Base-by-base conservation (phyloP, 2,329 filamentous ascomycete species). In the Xylaria sp. region DNA sequence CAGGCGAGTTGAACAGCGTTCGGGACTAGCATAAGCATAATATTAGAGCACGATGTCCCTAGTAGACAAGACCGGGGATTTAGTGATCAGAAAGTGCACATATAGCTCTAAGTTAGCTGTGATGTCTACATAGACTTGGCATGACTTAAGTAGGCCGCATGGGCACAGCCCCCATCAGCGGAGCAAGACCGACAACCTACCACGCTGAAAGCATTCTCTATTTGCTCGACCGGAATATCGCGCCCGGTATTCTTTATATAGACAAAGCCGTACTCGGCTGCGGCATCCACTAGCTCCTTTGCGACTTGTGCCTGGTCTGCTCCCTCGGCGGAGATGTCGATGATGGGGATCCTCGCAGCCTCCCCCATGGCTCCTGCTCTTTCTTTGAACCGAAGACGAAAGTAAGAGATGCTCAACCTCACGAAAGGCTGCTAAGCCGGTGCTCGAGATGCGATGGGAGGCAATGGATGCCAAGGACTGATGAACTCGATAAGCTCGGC, bases 201-300 rank as follows among this genome's bases (percentile, higher is more conserved):
- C 68, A 96, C 72, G 13, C 80, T 75, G 76, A 97, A 97, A 7
- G 89, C 87, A 41, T 78, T 76, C 8, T 89, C 80, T 39, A 97
- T 84, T 48, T 87, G 82, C 22, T 80, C 73, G 0, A 80, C 73
- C 0, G 87, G 77, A 44, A 97, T 90, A 56, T 88, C 85, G 11
- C 79, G 78, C 40, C 86, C 88, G 19, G 85, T 81, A 67, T 91
- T 92, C 67, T 86, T 87, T 66, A 97, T 86, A 70, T 94, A 97
- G 57, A 97, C 84, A 72, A 97, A 97, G 57, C 93, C 93, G 73
- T 92, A 88, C 49, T 87, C 85, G 37, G 86, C 83, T 2, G 92
- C 92, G 1, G 93, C 93, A 56, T 89, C 82, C 39, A 97, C 85
- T 39, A 97, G 80, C 59, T 85, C 81, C 50, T 84, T 84, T 47